Evolutionary conservation across 2,329 filamentous ascomycete genomes (phyloP).

Genomic region (Venturia asperata): DNA sequence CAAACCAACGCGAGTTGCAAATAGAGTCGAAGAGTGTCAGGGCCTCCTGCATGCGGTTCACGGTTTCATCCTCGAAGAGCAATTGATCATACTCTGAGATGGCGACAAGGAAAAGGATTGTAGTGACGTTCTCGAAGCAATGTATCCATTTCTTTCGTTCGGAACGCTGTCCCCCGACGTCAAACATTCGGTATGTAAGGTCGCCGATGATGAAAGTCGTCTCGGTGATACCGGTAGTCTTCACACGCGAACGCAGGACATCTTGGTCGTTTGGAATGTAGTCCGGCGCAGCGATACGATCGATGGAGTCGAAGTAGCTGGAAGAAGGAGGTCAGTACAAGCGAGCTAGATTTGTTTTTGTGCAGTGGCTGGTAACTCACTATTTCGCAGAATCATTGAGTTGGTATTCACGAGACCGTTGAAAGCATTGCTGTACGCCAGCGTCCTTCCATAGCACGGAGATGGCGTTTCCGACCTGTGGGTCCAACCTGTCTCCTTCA

Average conservation of each 20-base stretch:
- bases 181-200: conserved; percentile 94
- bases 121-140: conserved; percentile 97
- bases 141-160: conserved; percentile 99
- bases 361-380: conserved; percentile 44
- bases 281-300: conserved; percentile 81
- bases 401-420: conserved; percentile 91
- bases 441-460: conserved; percentile 88
- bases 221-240: conserved; percentile 95
- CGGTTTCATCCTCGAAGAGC: conserved; percentile 91
- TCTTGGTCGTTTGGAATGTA: conserved; percentile 92
- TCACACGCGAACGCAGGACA: conserved; percentile 89
- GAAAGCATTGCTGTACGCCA: conserved; percentile 91
- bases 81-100: conserved; percentile 97
- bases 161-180: conserved; percentile 89
- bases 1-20: conserved; percentile 66
- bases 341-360: conserved; percentile 4
- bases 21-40: conserved; percentile 65
- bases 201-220: conserved; percentile 94
- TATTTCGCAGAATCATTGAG: conserved; percentile 95
- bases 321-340: conserved; percentile 6
- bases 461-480: conserved; percentile 88
- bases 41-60: conserved; percentile 66
- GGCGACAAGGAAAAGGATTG: conserved; percentile 91
- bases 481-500: conserved; percentile 87
- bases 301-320: conserved; percentile 94